A percentile compares a stretch with the other conserved stretches of the same genome.
These are phyloP conservation scores for Endocalyx cinctus DNA, from an alignment of 2,329 filamentous ascomycete genomes.

Conservation along the genomic window DNA sequence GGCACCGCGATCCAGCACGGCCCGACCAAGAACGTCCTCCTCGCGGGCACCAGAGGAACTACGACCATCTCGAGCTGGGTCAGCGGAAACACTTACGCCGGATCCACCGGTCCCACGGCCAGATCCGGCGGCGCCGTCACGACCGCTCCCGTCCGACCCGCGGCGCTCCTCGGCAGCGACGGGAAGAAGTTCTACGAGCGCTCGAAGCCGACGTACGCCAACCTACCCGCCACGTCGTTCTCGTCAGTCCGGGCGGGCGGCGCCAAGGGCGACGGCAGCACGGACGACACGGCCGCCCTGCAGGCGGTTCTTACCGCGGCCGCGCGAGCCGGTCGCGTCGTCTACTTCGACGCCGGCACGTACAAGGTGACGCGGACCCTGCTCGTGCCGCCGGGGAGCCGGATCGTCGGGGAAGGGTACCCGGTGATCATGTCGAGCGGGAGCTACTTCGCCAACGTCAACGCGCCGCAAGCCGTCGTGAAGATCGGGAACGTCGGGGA, in stretches of 20 bases:
- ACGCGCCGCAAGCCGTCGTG: conserved; percentile 51
- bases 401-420: conserved; percentile 57
- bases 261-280: conserved; percentile 66
- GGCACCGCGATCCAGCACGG: conserved; percentile 38
- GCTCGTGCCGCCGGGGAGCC: conserved; percentile 41
- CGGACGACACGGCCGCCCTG: conserved; percentile 70
- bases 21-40: conserved; percentile 43
- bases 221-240: conserved; percentile 54
- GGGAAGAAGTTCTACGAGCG: conserved; percentile 58
- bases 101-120: conserved; percentile 34
- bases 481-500: conserved; percentile 53
- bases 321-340: conserved; percentile 43
- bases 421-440: conserved; percentile 50
- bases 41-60: conserved; percentile 46
- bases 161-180: conserved; percentile 48
- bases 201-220: conserved; percentile 72
- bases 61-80: conserved; percentile 52
- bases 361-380: conserved; percentile 57
- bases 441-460: conserved; percentile 42
- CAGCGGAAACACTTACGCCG: conserved; percentile 60
- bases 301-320: conserved; percentile 58
- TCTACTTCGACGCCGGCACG: conserved; percentile 58
- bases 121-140: conserved; percentile 41
- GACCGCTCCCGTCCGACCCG: conserved; percentile 43
- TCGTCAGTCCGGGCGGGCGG: conserved; percentile 64